These are phyloP conservation scores for Penicillium tannophilum DNA, from an alignment of 495 filamentous ascomycete species.

Conservation along the genomic window DNA sequence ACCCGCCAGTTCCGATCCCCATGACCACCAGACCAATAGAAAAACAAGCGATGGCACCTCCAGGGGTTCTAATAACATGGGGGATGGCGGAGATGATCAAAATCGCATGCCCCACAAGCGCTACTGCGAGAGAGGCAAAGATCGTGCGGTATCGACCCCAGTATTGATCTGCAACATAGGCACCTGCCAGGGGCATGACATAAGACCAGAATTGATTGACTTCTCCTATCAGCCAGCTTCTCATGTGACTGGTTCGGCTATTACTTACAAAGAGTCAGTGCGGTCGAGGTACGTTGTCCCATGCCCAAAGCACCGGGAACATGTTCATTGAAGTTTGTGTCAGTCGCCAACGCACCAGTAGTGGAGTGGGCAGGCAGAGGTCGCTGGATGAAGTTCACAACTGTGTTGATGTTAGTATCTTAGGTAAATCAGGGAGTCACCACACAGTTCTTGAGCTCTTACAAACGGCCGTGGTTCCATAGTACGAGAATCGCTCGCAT, in stretches of 20 bases:
- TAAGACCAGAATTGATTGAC: conserved; percentile 81
- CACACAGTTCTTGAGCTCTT: conserved; percentile 25
- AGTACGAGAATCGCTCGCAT: conserved; percentile 79
- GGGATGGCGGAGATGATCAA: conserved; percentile 64
- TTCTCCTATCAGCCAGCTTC: conserved; percentile 14
- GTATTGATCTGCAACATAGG: conserved; percentile 68
- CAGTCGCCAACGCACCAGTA: conserved; percentile 53
- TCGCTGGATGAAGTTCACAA: conserved; percentile 71
- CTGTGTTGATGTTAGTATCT: conserved; percentile 16
- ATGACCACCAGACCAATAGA: conserved; percentile 62
- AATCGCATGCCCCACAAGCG: conserved; percentile 64
- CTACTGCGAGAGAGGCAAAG: conserved; percentile 52
- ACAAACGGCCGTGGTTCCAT: conserved; percentile 75
- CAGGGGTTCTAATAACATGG: conserved; percentile 24
- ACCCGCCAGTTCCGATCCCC: conserved; percentile 54
- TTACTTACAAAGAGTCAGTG: conserved; percentile 53
- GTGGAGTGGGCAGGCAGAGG: conserved; percentile 58
- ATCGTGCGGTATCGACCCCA: conserved; percentile 60
- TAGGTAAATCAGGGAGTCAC: not conserved
- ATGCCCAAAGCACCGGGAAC: conserved; percentile 63
- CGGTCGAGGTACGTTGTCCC: conserved; percentile 67
- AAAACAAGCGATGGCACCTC: conserved; percentile 55
- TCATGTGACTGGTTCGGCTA: too few relatives aligned
- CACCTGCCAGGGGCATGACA: conserved; percentile 66
- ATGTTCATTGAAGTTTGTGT: conserved; percentile 48